phyloP scores from a whole-genome alignment of 2,329 filamentous ascomycete species.

The Phaeosphaeriaceae sp. region DNA sequence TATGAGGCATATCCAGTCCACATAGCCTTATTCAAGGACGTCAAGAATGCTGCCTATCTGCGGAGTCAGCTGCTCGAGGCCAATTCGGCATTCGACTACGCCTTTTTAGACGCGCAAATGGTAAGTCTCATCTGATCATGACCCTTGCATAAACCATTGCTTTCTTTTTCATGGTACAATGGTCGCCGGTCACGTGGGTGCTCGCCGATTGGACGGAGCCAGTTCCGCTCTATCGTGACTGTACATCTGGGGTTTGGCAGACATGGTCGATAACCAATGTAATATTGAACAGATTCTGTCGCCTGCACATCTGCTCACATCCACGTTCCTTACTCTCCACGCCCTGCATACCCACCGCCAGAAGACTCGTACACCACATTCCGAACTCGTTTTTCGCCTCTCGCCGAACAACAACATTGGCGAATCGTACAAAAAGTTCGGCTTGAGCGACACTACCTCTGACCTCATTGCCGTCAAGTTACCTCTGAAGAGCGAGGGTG shows the following conservation, averaged over 20 bases:
- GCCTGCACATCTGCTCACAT: conserved; percentile 74
- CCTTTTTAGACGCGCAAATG: conserved; percentile 85
- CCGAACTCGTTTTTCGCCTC: conserved; percentile 83
- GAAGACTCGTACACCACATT: conserved; percentile 86
- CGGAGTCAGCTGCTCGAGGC: conserved; percentile 84
- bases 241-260: not conserved
- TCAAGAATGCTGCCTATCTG: conserved; percentile 80
- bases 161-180: conserved; percentile 2
- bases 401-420: conserved; percentile 89
- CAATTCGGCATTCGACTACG: conserved; percentile 89
- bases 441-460: conserved; percentile 74
- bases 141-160: conserved; percentile 1
- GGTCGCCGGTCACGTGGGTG: not conserved
- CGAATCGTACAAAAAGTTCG: conserved; percentile 89
- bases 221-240: not conserved
- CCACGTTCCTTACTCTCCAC: conserved; percentile 79
- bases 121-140: conserved; percentile 54
- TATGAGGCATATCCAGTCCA: conserved; percentile 75
- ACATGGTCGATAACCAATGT: not conserved
- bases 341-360: conserved; percentile 64
- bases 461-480: conserved; percentile 85
- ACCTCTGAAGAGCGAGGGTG: conserved; percentile 43
- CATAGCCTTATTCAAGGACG: conserved; percentile 76
- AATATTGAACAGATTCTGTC: conserved; percentile 69
- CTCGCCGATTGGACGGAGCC: not conserved